Conservation (phyloP, 2,329 filamentous ascomycete genomes). For the Beauveria bassiana region DNA sequence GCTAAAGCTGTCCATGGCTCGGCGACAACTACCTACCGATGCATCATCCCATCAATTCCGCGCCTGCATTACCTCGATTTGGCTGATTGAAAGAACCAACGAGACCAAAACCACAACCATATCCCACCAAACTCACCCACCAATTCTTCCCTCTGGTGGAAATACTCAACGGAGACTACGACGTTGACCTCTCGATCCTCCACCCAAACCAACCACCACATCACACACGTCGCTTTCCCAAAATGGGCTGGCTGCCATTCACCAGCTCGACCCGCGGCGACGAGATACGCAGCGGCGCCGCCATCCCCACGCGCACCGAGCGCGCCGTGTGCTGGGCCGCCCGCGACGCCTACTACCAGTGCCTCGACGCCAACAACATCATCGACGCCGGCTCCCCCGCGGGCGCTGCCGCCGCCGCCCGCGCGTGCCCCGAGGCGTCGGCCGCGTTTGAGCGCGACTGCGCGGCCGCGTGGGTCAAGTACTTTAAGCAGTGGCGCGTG, state of each 20-base stretch:
- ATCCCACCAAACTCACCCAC: background rate
- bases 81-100: too few relatives aligned
- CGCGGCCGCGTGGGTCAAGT: slow-evolving; percentile 88
- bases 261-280: slow-evolving; percentile 39
- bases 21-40: background rate
- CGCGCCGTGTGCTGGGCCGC: slow-evolving; percentile 83
- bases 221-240: slow-evolving; percentile 1
- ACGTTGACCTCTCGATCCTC: too few relatives aligned
- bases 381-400: slow-evolving; percentile 51
- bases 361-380: slow-evolving; percentile 75
- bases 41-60: too few relatives aligned
- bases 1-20: background rate
- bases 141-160: background rate
- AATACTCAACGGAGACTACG: background rate
- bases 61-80: too few relatives aligned
- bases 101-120: too few relatives aligned
- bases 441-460: slow-evolving; percentile 74
- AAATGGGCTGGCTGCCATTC: slow-evolving; percentile 43
- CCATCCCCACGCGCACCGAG: slow-evolving; percentile 79
- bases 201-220: background rate
- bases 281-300: slow-evolving; percentile 47
- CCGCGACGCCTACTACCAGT: slow-evolving; percentile 80
- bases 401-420: slow-evolving; percentile 27
- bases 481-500: slow-evolving; percentile 94
- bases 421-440: slow-evolving; percentile 33